Percentiles rank a stretch among this genome's conserved stretches.
Evolutionary conservation across 495 filamentous ascomycete species (phyloP).

Genomic region (Aspergillus biplanus): DNA sequence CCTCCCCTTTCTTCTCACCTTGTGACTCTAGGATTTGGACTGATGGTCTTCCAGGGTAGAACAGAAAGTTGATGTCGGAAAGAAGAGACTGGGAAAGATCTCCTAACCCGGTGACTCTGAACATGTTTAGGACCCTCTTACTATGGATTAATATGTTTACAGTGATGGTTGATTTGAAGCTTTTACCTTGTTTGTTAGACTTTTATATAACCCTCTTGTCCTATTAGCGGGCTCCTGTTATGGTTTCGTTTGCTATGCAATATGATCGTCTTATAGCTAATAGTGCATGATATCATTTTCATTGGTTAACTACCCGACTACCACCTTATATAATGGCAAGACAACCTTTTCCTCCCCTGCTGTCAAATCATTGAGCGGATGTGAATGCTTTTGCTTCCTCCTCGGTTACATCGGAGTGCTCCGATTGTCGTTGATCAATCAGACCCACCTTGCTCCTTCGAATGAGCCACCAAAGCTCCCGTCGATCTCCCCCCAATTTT

Average conservation of each 20-base stretch:
- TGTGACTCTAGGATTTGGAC: slow-evolving; percentile 11
- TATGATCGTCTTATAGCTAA: too few relatives aligned
- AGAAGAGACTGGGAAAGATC: slow-evolving; percentile 79
- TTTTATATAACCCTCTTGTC: neutral
- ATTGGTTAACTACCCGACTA: neutral
- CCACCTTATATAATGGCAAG: neutral
- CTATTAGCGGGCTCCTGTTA: neutral
- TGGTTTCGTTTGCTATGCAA: too few relatives aligned
- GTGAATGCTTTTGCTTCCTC: slow-evolving; percentile 65
- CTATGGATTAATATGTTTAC: too few relatives aligned
- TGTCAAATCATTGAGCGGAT: slow-evolving; percentile 30
- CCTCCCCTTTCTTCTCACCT: neutral
- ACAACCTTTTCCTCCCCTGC: neutral
- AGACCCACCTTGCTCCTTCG: slow-evolving; percentile 69
- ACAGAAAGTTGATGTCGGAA: slow-evolving; percentile 80
- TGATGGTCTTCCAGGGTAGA: slow-evolving; percentile 50
- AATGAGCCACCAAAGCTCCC: slow-evolving; percentile 81
- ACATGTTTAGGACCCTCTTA: neutral
- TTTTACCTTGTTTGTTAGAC: neutral
- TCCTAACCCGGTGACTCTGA: slow-evolving; percentile 40
- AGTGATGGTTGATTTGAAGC: neutral
- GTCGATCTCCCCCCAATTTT: slow-evolving; percentile 78
- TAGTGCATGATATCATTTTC: slow-evolving; percentile 12
- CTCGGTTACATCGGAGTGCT: slow-evolving; percentile 64
- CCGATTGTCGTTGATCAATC: slow-evolving; percentile 64